Evolutionary conservation across 2,329 filamentous ascomycete species (phyloP).

Genomic region (Hymenoscyphus scutula): DNA sequence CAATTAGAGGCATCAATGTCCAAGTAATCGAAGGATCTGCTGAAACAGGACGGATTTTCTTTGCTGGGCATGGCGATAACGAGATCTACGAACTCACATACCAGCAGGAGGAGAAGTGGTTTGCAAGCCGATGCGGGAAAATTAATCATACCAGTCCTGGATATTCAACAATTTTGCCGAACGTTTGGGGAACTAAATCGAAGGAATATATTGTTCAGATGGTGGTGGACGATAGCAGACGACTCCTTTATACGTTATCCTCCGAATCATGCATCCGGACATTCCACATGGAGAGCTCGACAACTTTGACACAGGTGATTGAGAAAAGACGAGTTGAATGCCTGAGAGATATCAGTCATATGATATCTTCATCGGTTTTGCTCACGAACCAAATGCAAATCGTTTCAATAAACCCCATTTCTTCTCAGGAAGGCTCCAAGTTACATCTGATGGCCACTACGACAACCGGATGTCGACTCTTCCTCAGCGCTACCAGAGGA

Average conservation of each 20-base stretch:
- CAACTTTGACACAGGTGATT: slow-evolving; percentile 61
- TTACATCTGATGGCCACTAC: slow-evolving; percentile 89
- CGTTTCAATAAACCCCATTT: slow-evolving; percentile 82
- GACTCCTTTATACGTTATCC: slow-evolving; percentile 87
- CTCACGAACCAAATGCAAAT: slow-evolving; percentile 70
- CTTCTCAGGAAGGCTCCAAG: slow-evolving; percentile 73
- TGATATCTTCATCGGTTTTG: slow-evolving; percentile 71
- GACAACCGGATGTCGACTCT: slow-evolving; percentile 85
- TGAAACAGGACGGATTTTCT: slow-evolving; percentile 87
- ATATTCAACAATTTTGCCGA: slow-evolving; percentile 63
- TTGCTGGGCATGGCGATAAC: slow-evolving; percentile 74
- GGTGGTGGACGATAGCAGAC: slow-evolving; percentile 82
- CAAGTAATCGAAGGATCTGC: slow-evolving; percentile 74
- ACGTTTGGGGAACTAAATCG: slow-evolving; percentile 49
- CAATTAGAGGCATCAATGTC: slow-evolving; percentile 73
- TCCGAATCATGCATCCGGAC: slow-evolving; percentile 85
- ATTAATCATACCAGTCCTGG: slow-evolving; percentile 81
- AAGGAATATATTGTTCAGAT: slow-evolving; percentile 73
- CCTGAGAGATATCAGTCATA: slow-evolving; percentile 76
- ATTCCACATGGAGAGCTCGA: slow-evolving; percentile 74
- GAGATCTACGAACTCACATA: slow-evolving; percentile 95
- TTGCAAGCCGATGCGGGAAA: slow-evolving; percentile 81
- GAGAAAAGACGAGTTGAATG: slow-evolving; percentile 60
- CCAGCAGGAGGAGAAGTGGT: slow-evolving; percentile 97
- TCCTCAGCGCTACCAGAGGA: slow-evolving; percentile 78